These are phyloP conservation scores for Protomyces lactucae-debilis DNA, from an alignment of 1,139 yeast genomes.

Conservation along the genomic window DNA sequence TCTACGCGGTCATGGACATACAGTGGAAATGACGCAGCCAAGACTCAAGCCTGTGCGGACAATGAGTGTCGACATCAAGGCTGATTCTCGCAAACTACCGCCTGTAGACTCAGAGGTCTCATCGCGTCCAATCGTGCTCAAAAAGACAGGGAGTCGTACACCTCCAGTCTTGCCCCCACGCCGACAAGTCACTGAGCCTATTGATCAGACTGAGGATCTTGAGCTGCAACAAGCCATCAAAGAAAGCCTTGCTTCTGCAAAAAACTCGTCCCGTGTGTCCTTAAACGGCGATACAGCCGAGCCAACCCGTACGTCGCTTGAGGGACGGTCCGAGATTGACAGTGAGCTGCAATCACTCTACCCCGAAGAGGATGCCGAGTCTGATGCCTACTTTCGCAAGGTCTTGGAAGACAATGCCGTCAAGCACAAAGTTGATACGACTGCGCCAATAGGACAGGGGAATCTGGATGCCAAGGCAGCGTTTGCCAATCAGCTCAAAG, in stretches of 20 bases:
- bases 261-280: not conserved
- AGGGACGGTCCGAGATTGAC: not conserved
- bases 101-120: conserved; percentile 8
- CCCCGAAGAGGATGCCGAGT: conserved; percentile 10
- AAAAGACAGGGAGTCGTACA: not conserved
- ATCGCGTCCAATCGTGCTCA: not conserved
- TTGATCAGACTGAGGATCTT: not conserved
- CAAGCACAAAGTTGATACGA: conserved; percentile 5
- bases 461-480: conserved; percentile 16
- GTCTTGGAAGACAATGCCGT: conserved; percentile 15
- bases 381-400: conserved; percentile 6
- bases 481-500: conserved; percentile 8
- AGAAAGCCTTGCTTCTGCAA: conserved; percentile 1
- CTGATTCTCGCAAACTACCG: not conserved
- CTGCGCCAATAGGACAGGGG: not conserved
- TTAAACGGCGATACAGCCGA: not conserved
- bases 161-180: not conserved
- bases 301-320: not conserved
- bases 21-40: not conserved
- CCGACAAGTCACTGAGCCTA: not conserved
- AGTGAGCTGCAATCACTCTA: conserved; percentile 1
- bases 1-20: conserved; percentile 9
- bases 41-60: not conserved
- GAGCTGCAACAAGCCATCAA: conserved; percentile 5
- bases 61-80: not conserved